Percentiles rank a stretch among this genome's conserved stretches.
Evolutionary conservation across 306 rosid genomes (phyloP).

Genomic region (Arachis hypogaea): DNA sequence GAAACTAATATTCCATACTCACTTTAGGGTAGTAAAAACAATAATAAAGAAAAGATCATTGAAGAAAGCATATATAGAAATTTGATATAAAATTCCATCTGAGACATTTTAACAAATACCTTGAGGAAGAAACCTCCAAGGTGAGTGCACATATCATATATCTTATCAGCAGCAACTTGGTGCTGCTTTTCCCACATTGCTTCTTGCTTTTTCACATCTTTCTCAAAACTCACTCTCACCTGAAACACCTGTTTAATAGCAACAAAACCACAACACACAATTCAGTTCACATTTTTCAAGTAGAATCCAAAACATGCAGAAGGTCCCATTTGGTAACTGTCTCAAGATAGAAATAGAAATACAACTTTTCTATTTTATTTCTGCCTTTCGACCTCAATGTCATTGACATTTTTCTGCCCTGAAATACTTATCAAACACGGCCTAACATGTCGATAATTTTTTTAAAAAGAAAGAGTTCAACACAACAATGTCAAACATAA

Average conservation of each 20-base stretch:
- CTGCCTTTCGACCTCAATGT: too few species aligned
- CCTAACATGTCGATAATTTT: too few species aligned
- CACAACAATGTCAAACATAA: too few species aligned
- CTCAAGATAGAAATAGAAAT: too few species aligned
- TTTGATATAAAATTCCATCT: background rate
- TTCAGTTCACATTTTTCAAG: background rate
- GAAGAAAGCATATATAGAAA: slow-evolving; percentile 9
- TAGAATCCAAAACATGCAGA: background rate
- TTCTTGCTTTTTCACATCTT: slow-evolving; percentile 71
- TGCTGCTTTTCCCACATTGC: slow-evolving; percentile 98
- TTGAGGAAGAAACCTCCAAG: slow-evolving; percentile 96
- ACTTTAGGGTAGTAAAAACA: background rate
- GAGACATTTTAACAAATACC: slow-evolving; percentile 39
- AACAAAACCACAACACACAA: background rate
- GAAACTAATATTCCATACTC: background rate
- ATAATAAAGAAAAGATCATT: background rate
- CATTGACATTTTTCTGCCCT: too few species aligned
- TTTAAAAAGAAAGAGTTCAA: too few species aligned
- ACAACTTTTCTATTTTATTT: too few species aligned
- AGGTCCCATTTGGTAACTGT: too few species aligned
- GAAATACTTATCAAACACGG: too few species aligned
- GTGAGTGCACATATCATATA: slow-evolving; percentile 80
- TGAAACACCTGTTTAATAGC: slow-evolving; percentile 63
- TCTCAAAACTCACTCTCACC: slow-evolving; percentile 77
- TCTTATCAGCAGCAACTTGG: slow-evolving; percentile 86